Conservation (phyloP, 352 stramenopile species). For the Phytophthora meadii region DNA sequence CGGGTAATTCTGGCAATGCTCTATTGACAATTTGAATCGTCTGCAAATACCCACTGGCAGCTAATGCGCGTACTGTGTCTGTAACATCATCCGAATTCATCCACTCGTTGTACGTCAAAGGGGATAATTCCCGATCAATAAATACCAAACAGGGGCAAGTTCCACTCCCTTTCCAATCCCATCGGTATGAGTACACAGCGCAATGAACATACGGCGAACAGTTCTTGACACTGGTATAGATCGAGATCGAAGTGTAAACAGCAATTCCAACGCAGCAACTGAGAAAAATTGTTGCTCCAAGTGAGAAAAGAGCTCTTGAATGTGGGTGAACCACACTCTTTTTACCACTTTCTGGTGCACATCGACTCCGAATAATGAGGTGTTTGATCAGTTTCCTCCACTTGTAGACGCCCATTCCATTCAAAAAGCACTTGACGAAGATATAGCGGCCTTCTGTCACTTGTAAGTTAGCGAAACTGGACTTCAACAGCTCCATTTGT, state of each 20-base stretch:
- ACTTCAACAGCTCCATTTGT: background rate
- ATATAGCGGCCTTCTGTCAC: background rate
- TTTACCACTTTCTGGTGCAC: background rate
- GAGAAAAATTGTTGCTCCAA: background rate
- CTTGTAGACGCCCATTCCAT: background rate
- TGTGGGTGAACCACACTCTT: background rate
- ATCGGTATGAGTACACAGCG: constrained; percentile 50
- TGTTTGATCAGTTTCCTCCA: constrained; percentile 1
- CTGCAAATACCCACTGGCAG: constrained; percentile 31
- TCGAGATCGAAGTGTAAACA: background rate
- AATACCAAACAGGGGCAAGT: constrained; percentile 11
- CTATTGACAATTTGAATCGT: constrained; percentile 41
- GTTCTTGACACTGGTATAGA: background rate
- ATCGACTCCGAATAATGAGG: background rate
- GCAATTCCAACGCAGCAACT: background rate
- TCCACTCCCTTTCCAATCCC: constrained; percentile 26
- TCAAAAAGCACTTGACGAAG: constrained; percentile 1
- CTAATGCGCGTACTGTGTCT: constrained; percentile 21
- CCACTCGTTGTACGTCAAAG: constrained; percentile 36
- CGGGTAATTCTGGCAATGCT: constrained; percentile 28
- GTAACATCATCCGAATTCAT: constrained; percentile 30
- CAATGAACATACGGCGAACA: constrained; percentile 35
- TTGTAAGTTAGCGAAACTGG: background rate
- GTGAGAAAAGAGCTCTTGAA: background rate
- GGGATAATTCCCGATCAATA: constrained; percentile 24